Evolutionary conservation across 179 eudicot genomes (phyloP), one percentile per base, ranked within the genome.

Genomic region (Heliamphora pulchella): DNA sequence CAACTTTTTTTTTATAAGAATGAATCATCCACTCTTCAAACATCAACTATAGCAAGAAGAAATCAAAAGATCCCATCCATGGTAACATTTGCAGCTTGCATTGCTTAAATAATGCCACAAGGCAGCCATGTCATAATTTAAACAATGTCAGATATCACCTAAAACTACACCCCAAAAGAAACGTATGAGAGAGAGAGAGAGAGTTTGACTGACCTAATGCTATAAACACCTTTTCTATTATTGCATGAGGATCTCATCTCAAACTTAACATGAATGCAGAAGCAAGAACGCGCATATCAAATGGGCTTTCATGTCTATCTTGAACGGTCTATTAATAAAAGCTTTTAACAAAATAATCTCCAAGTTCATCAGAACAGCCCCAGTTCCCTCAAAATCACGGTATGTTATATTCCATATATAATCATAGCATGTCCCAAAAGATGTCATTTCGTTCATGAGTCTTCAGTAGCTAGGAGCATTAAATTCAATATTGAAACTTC

Each of bases 1-100:
- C n/a, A n/a, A n/a, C n/a, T n/a, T n/a, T n/a, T n/a, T n/a, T n/a
- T n/a, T n/a, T n/a, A n/a, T n/a, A 0, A 61, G 17, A 61, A 18
- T 2, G 17, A 61, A 0, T n/a, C 44, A 51, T 31, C 22, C 43
- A 47, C 55, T 47, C 15, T 71, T 13, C 13, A 67, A 44, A 71
- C 46, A 73, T 13, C 74, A 53, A 8, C 2, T 51, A 50, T 10
- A 73, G 61, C 76, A 73, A 73, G 76, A 73, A 73, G 51, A 22
- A 72, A 72, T 72, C 75, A 72, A 72, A 31, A 51, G n/a, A 15
- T 71, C 75, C 9, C 59, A 71, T 72, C n/a, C 74, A 43, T 1
- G 55, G 54, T 47, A 41, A 20, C 7, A 8, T 71, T 48, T 71
- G 5, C 8, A 2, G 41, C 75, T 71, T 48, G 41, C 39, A 8